These are phyloP conservation scores for Draba incana DNA, from an alignment of 345 rosid species.

Conservation along the genomic window DNA sequence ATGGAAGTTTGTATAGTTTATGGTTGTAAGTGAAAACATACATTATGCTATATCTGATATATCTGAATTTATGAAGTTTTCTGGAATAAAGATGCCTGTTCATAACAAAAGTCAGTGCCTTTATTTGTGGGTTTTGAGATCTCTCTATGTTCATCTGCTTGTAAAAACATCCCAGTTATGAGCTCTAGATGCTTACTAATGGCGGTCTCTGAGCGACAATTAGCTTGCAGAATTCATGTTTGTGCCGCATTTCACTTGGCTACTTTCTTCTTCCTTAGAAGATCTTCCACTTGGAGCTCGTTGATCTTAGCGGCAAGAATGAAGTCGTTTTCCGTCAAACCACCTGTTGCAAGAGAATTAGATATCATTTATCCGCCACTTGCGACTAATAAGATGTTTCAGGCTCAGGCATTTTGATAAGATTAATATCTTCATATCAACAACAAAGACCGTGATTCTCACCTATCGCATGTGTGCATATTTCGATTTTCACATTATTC, in stretches of 20 bases:
- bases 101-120: slow-evolving; percentile 6
- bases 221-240: slow-evolving; percentile 11
- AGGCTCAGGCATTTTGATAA: slow-evolving; percentile 13
- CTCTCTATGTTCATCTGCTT: slow-evolving; percentile 10
- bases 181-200: slow-evolving; percentile 9
- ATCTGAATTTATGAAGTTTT: slow-evolving; percentile 1
- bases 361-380: slow-evolving; percentile 4
- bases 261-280: slow-evolving; percentile 57
- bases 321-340: slow-evolving; percentile 88
- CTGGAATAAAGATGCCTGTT: neutral
- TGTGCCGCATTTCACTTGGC: slow-evolving; percentile 18
- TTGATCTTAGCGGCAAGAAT: slow-evolving; percentile 90
- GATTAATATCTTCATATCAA: slow-evolving; percentile 20
- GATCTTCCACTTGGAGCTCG: slow-evolving; percentile 58
- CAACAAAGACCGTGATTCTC: slow-evolving; percentile 36
- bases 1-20: slow-evolving; percentile 25
- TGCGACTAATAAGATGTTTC: slow-evolving; percentile 18
- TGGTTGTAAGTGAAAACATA: slow-evolving; percentile 35
- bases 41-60: neutral
- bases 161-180: neutral
- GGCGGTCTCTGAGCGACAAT: neutral
- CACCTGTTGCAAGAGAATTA: slow-evolving; percentile 52
- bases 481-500: slow-evolving; percentile 89
- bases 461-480: slow-evolving; percentile 97
- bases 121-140: slow-evolving; percentile 11